phyloP scores from a whole-genome alignment of 2,329 filamentous ascomycete species.

The Truncatella angustata region DNA sequence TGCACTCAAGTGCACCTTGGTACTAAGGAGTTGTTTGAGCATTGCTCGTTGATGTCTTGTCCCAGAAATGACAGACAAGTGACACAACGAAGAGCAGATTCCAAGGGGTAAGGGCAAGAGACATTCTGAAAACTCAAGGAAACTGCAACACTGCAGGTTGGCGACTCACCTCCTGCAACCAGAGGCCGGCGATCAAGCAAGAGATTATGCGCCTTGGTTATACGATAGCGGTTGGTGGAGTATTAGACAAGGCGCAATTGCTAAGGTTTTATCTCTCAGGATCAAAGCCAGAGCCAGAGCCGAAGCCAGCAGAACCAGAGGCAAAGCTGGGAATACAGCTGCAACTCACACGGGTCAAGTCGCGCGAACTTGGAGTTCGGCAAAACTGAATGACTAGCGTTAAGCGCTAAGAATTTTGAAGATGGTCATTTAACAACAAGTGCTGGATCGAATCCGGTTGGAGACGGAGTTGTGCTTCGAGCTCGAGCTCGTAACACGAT shows the following conservation, averaged over 20 bases:
- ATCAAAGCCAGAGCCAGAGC: background rate
- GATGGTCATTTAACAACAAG: background rate
- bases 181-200: conserved; percentile 6
- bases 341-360: background rate
- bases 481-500: background rate
- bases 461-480: background rate
- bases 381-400: conserved; percentile 1
- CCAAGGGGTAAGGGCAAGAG: background rate
- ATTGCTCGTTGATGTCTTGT: too few species aligned
- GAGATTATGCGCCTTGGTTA: conserved; percentile 2
- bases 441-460: background rate
- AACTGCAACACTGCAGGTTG: background rate
- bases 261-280: background rate
- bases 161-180: conserved; percentile 1
- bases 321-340: background rate
- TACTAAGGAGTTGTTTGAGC: too few species aligned
- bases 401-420: conserved; percentile 4
- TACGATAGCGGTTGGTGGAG: background rate
- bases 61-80: background rate
- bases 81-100: background rate
- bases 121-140: background rate
- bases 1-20: too few species aligned
- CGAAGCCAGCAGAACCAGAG: too few species aligned
- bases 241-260: background rate
- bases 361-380: background rate